Evolutionary conservation across 768 basidiomycete genomes (phyloP).

Genomic region (Tricholoma furcatifolium): DNA sequence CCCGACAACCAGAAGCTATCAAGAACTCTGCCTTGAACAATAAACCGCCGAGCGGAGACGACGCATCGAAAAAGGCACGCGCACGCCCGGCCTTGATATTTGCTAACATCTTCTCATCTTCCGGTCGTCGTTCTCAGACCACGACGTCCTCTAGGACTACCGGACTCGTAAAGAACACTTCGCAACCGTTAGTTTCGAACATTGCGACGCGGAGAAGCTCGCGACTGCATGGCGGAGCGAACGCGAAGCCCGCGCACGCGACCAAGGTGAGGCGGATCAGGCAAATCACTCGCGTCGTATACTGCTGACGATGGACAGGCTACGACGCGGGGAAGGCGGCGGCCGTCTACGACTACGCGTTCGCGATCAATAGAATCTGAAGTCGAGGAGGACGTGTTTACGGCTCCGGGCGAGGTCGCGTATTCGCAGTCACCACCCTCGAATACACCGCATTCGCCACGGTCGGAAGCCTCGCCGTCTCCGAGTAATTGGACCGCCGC

Average conservation of each 20-base stretch:
- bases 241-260: conserved; percentile 42
- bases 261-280: conserved; percentile 48
- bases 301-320: conserved; percentile 23
- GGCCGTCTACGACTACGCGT: conserved; percentile 50
- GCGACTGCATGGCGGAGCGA: conserved; percentile 60
- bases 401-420: conserved; percentile 42
- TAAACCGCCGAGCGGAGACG: conserved; percentile 58
- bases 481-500: conserved; percentile 61
- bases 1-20: conserved; percentile 48
- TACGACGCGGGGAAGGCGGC: conserved; percentile 56
- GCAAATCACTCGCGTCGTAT: neutral
- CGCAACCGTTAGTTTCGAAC: conserved; percentile 39
- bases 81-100: conserved; percentile 84
- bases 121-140: conserved; percentile 77
- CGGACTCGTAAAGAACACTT: conserved; percentile 51
- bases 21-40: conserved; percentile 52
- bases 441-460: conserved; percentile 56
- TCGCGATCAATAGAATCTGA: conserved; percentile 71
- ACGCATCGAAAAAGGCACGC: conserved; percentile 88
- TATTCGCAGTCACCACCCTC: conserved; percentile 64
- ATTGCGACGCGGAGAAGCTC: conserved; percentile 69
- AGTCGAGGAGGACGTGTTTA: conserved; percentile 59
- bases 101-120: conserved; percentile 87
- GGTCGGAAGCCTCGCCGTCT: conserved; percentile 62
- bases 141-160: conserved; percentile 62